Percentiles rank a stretch among this genome's conserved stretches.
These are phyloP conservation scores for Trypanosoma melophagium DNA, from an alignment of 208 protist genomes.

Conservation along the genomic window DNA sequence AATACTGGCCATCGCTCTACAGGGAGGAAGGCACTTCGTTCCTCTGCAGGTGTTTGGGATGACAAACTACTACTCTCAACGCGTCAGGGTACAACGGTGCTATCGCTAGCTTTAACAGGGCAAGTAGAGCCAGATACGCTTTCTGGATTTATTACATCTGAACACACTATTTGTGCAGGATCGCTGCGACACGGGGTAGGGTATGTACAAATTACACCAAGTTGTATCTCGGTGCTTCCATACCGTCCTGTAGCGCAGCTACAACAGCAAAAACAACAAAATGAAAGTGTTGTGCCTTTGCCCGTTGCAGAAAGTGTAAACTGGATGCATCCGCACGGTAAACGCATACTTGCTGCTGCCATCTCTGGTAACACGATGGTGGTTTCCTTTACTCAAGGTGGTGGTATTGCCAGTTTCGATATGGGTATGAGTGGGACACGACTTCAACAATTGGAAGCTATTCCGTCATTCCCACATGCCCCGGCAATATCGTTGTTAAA, in stretches of 20 bases:
- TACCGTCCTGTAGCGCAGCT: constrained; percentile 4
- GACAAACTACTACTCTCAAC: constrained; percentile 70
- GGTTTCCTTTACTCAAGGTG: constrained; percentile 59
- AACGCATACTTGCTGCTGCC: constrained; percentile 67
- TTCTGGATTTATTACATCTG: constrained; percentile 55
- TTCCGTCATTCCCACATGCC: constrained; percentile 64
- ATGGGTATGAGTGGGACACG: constrained; percentile 56
- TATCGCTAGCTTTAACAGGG: constrained; percentile 36
- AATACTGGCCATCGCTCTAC: neutral
- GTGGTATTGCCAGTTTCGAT: constrained; percentile 76
- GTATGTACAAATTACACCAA: constrained; percentile 77
- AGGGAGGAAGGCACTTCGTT: constrained; percentile 19
- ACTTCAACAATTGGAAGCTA: constrained; percentile 54
- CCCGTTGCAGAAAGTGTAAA: constrained; percentile 37
- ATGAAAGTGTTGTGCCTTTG: neutral
- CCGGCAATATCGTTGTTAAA: constrained; percentile 64
- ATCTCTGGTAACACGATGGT: constrained; percentile 51
- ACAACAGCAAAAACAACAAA: constrained; percentile 5
- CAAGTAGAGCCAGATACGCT: constrained; percentile 65
- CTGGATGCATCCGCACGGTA: constrained; percentile 79
- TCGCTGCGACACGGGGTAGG: constrained; percentile 66
- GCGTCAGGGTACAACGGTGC: constrained; percentile 55
- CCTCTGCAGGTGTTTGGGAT: constrained; percentile 24
- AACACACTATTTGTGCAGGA: constrained; percentile 70
- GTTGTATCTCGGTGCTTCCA: constrained; percentile 51